Percentiles rank a stretch among this genome's conserved stretches.
Conservation (phyloP, 2,329 filamentous ascomycete species). For the Magnaporthales sp. region DNA sequence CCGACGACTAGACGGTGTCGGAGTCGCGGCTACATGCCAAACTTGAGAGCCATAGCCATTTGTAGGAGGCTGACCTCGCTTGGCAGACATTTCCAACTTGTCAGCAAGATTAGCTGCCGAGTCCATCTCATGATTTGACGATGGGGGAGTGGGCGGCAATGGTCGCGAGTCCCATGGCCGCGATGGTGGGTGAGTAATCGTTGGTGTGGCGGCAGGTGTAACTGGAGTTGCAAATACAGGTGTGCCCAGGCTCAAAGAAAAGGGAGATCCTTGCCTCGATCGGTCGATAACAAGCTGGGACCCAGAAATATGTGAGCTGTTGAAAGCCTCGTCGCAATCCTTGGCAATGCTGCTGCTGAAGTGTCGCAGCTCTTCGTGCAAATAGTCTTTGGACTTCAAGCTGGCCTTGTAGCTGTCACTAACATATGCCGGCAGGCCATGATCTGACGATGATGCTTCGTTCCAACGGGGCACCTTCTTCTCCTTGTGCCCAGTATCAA, state of each 20-base stretch:
- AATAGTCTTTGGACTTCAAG: conserved; percentile 20
- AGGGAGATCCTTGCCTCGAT: conserved; percentile 28
- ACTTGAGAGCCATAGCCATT: not conserved
- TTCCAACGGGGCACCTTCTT: conserved; percentile 7
- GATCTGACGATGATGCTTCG: conserved; percentile 15
- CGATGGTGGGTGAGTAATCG: not conserved
- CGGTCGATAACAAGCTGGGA: conserved; percentile 7
- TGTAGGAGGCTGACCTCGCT: not conserved
- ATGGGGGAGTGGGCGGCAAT: conserved; percentile 38
- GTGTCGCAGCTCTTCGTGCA: conserved; percentile 69
- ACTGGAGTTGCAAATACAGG: conserved; percentile 11
- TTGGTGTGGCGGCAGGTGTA: conserved; percentile 4
- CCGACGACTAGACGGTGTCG: conserved; percentile 28
- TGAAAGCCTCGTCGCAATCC: conserved; percentile 89
- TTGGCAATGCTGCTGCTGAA: conserved; percentile 80
- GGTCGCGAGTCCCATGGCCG: conserved; percentile 37
- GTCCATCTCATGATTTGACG: not conserved
- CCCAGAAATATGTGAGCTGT: conserved; percentile 43
- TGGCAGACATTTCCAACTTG: not conserved
- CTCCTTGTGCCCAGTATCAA: not conserved
- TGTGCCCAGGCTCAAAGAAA: conserved; percentile 31
- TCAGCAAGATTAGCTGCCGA: not conserved
- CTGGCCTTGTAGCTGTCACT: not conserved
- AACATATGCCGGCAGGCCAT: not conserved
- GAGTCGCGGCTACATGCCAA: not conserved